Evolutionary conservation across 2,329 filamentous ascomycete species (phyloP).

Genomic region (Xylariaceae sp.): DNA sequence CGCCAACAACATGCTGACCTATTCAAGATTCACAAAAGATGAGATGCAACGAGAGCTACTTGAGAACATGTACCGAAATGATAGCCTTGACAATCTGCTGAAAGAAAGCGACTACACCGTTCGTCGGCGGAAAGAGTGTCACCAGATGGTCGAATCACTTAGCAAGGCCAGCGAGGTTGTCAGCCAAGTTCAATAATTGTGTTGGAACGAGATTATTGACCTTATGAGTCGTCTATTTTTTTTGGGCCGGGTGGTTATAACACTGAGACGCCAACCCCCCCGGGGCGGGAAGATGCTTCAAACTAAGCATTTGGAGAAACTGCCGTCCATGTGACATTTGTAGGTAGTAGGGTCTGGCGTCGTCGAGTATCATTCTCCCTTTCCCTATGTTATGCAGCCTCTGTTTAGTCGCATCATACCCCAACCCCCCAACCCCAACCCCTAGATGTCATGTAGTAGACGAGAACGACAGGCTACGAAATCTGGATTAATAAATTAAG

Average conservation of each 20-base stretch:
- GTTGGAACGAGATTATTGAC: too few relatives aligned
- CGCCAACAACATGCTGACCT: conserved; percentile 23
- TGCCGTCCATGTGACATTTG: too few relatives aligned
- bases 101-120: conserved; percentile 99
- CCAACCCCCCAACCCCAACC: conserved; percentile 1
- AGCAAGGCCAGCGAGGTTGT: conserved; percentile 93
- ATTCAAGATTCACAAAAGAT: conserved; percentile 82
- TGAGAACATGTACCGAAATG: conserved; percentile 94
- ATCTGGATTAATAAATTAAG: conserved; percentile 19
- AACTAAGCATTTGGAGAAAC: too few relatives aligned
- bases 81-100: conserved; percentile 88
- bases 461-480: conserved; percentile 9
- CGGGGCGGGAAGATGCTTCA: too few relatives aligned
- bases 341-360: too few relatives aligned
- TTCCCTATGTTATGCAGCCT: too few relatives aligned
- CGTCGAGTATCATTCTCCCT: too few relatives aligned
- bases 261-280: too few relatives aligned
- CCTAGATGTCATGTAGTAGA: conserved; percentile 17
- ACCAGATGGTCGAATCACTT: conserved; percentile 97
- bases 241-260: too few relatives aligned
- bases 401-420: conserved; percentile 17
- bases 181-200: conserved; percentile 67
- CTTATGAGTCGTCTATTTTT: too few relatives aligned
- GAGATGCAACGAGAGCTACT: conserved; percentile 98
- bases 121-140: conserved; percentile 93